Conservation (phyloP, 202 grass and related monocot genomes). For the Cymbopogon flexuosus region DNA sequence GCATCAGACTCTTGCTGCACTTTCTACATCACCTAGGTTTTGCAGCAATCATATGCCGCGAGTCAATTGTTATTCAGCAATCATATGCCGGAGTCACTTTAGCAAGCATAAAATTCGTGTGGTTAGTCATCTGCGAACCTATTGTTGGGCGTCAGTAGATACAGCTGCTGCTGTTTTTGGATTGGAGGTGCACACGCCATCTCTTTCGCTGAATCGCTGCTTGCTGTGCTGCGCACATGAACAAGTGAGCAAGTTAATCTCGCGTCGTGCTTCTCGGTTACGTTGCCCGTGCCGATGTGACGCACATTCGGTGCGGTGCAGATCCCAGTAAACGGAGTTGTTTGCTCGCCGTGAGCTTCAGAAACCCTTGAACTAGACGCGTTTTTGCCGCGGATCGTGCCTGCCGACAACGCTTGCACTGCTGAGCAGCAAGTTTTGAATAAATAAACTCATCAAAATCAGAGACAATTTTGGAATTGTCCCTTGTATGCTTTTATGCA, state of each 20-base stretch:
- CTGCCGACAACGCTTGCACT: slow-evolving; percentile 29
- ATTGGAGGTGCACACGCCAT: background rate
- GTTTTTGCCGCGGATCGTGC: background rate
- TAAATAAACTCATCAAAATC: background rate
- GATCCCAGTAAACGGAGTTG: no score
- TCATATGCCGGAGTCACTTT: background rate
- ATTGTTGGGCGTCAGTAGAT: background rate
- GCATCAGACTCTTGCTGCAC: slow-evolving; percentile 3
- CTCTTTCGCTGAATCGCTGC: background rate
- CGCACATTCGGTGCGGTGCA: no score
- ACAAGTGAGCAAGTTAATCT: no score
- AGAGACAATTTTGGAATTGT: background rate
- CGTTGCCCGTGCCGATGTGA: background rate
- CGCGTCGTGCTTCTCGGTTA: no score
- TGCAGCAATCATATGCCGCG: background rate
- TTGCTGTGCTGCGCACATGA: background rate
- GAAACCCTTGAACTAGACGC: background rate
- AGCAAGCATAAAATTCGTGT: background rate
- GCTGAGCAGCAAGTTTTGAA: background rate
- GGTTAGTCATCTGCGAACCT: background rate
- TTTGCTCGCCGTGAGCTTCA: background rate
- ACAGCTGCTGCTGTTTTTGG: background rate
- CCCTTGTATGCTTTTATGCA: background rate
- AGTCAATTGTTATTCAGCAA: background rate
- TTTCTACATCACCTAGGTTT: background rate